Evolutionary conservation across 176 grass and related monocot species (phyloP).

Genomic region (Carex cristatella): DNA sequence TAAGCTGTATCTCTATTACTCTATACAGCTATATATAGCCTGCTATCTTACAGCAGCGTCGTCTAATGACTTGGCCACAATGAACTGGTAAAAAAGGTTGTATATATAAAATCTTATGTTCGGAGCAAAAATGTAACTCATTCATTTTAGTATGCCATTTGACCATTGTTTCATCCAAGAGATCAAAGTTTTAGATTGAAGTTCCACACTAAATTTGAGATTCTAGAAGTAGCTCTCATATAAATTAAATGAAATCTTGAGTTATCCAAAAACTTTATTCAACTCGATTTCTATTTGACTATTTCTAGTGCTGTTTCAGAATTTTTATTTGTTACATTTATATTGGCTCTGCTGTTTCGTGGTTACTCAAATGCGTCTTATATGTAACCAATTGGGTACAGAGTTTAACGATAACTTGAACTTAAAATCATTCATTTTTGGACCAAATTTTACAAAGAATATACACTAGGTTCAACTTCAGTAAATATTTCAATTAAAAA

Average conservation of each 20-base stretch:
- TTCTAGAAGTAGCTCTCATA: neutral
- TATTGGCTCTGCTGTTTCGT: neutral
- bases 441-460: neutral
- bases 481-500: neutral
- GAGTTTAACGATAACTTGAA: too few species aligned
- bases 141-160: neutral
- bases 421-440: neutral
- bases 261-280: neutral
- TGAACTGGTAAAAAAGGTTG: neutral
- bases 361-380: neutral
- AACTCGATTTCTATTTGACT: neutral
- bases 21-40: too few species aligned
- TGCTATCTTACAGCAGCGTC: neutral
- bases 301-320: neutral
- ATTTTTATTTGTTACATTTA: neutral
- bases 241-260: neutral
- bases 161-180: neutral
- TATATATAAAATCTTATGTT: neutral
- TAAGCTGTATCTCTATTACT: too few species aligned
- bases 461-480: neutral
- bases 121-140: neutral
- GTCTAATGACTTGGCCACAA: neutral
- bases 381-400: neutral
- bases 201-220: neutral
- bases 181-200: neutral